Evolutionary conservation across 345 rosid genomes (phyloP), one percentile per base, ranked within the genome.

Genomic region (Bruguiera gymnorhiza): DNA sequence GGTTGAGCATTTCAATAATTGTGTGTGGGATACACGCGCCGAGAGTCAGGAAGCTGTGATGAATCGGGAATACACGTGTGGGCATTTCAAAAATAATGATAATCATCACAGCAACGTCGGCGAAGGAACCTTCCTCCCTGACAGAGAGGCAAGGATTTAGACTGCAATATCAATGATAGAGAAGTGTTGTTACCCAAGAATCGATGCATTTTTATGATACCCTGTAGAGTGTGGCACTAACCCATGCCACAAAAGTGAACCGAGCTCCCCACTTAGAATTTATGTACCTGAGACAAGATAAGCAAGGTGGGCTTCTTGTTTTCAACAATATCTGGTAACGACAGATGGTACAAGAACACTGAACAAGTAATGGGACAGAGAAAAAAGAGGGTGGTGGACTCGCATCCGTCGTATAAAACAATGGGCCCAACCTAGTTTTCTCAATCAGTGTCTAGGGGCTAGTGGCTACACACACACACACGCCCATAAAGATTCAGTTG

Each of bases 1-100:
- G 15, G 23, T 77, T 73, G 63, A 67, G 76, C 68, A 72, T 21
- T 73, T 69, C 76, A 69, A 80, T 72, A 56, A 62, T 5, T 4
- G 13, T 39, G 3, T n/a, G 32, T 8, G 21, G 59, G 29, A 29
- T 29, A 66, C 36, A n/a, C 15, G 0, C 8, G 6, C 1, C 15
- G 1, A 7, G 19, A 5, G 23, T n/a, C 1, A 66, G 6, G 39
- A 50, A 15, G 2, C 31, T 59, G 10, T 16, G 61, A 63, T 20
- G 24, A n/a, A 51, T 8, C 46, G 20, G 11, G 1, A 27, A 27
- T 27, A 27, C 29, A 27, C 29, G 29, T 27, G 29, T 27, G 29
- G 29, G 29, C 29, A 27, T 27, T 27, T 27, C 0, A 27, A 26
- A 21, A 20, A 21, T 24, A 43, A 29, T 18, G 5, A 27, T 0